phyloP scores from a whole-genome alignment of 345 rosid genomes.

The Citrus australasica region DNA sequence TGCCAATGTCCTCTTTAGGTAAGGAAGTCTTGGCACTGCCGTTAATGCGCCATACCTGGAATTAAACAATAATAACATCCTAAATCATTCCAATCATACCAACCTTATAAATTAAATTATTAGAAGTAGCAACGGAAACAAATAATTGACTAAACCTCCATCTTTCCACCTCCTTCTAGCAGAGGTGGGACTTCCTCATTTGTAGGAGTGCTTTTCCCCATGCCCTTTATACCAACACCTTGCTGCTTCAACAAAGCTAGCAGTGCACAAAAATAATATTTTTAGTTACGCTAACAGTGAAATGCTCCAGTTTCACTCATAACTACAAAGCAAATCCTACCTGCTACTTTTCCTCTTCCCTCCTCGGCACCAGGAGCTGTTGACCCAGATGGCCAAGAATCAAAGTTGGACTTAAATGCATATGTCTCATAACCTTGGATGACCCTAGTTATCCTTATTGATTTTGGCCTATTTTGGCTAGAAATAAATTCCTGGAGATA shows the following conservation, averaged over 20 bases:
- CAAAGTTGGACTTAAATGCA: slow-evolving; percentile 92
- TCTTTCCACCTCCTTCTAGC: slow-evolving; percentile 93
- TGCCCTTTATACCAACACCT: slow-evolving; percentile 87
- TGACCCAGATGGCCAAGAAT: slow-evolving; percentile 91
- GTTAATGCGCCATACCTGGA: slow-evolving; percentile 86
- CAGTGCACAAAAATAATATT: slow-evolving; percentile 21
- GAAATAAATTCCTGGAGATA: slow-evolving; percentile 70
- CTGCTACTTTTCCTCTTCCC: slow-evolving; percentile 99
- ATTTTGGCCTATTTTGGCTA: slow-evolving; percentile 80
- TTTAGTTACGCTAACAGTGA: slow-evolving; percentile 17
- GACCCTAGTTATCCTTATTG: slow-evolving; percentile 70
- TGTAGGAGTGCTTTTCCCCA: slow-evolving; percentile 60
- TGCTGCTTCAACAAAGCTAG: slow-evolving; percentile 95
- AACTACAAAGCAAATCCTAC: slow-evolving; percentile 35
- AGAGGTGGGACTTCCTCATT: slow-evolving; percentile 93
- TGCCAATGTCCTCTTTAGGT: slow-evolving; percentile 80
- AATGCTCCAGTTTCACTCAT: slow-evolving; percentile 6
- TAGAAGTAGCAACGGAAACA: slow-evolving; percentile 11
- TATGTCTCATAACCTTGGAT: slow-evolving; percentile 94
- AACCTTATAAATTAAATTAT: slow-evolving; percentile 5
- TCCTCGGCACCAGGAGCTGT: slow-evolving; percentile 80
- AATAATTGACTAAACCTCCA: slow-evolving; percentile 65
- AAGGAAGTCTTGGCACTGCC: slow-evolving; percentile 74
- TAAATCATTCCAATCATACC: not conserved
- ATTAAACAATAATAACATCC: slow-evolving; percentile 12